Base-by-base conservation (phyloP, 495 filamentous ascomycete genomes). In the Penicillium riverlandense region DNA sequence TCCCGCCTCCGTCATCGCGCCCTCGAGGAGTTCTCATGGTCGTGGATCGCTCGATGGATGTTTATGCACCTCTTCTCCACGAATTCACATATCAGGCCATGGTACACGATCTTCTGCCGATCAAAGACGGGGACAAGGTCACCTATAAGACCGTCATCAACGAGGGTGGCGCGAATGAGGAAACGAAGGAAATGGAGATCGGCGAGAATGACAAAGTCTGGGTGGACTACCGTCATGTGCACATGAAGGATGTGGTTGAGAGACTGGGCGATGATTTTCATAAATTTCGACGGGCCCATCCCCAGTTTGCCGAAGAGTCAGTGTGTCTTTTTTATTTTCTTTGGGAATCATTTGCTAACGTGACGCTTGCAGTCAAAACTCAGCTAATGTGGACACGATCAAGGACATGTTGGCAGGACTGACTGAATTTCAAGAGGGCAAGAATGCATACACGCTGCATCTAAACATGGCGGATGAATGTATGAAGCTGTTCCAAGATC, bases 71-170 rank as follows among this genome's bases (percentile, higher is more conserved):
- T 6, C 57, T 96, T 8, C 43, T 97, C 8, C 92, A 98, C 63
- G 92, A 98, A 55, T 97, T 98, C 56, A 97, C 94, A 8, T 98
- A 96, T 59, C 92, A 97, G 63, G 88, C 91, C 27, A 97, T 98
- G 91, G 89, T 86, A 12, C 87, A 95, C 58, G 92, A 98, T 62
- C 63, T 98, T 22, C 69, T 98, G 6, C 85, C 84, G 0, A 85
- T 98, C 40, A 79, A 85, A 45, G 92, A 98, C 43, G 79, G 79
- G 10, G 88, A 95, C 36, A 95, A 90, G 59, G 77, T 92, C 11
- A 86, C 83, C 0, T 98, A 91, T 53, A 85, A 83, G 52, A 88
- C 87, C 30, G 63, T 76, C 1, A 59, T 86, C 33, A 91, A 94
- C 48, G 79, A 90, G 56, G 86, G 83, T 12, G 63, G 66, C 9